Percentiles rank a stretch among this genome's conserved stretches.
Conservation (phyloP, 2,329 filamentous ascomycete genomes). For the Myriosclerotinia scirpicola region DNA sequence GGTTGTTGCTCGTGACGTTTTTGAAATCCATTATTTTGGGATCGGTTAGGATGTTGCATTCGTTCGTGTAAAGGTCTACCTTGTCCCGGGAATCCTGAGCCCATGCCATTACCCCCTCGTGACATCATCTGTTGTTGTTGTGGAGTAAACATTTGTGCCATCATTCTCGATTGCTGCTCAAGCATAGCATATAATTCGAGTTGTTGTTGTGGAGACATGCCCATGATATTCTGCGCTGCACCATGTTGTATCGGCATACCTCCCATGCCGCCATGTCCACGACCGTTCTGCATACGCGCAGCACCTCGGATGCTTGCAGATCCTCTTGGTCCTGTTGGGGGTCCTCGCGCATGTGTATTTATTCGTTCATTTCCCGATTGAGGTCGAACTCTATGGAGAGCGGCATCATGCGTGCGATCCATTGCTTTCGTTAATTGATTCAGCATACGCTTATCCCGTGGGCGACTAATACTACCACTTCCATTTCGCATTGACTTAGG, state of each 20-base stretch:
- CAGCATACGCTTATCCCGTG: slow-evolving; percentile 77
- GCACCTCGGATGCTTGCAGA: slow-evolving; percentile 43
- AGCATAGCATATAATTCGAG: slow-evolving; percentile 75
- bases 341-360: slow-evolving; percentile 70
- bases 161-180: slow-evolving; percentile 84
- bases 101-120: slow-evolving; percentile 47
- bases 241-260: slow-evolving; percentile 45
- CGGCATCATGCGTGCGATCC: slow-evolving; percentile 73
- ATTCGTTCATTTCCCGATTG: slow-evolving; percentile 75
- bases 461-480: slow-evolving; percentile 46
- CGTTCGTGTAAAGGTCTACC: slow-evolving; percentile 73
- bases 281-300: slow-evolving; percentile 47
- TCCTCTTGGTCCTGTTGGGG: slow-evolving; percentile 69
- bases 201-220: slow-evolving; percentile 66
- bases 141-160: slow-evolving; percentile 62
- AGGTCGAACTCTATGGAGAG: slow-evolving; percentile 76
- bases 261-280: slow-evolving; percentile 48
- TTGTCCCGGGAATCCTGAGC: slow-evolving; percentile 45
- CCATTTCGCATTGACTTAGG: slow-evolving; percentile 91
- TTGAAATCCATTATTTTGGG: slow-evolving; percentile 30
- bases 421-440: slow-evolving; percentile 81
- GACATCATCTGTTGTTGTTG: slow-evolving; percentile 46
- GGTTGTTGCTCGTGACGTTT: slow-evolving; percentile 32
- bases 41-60: slow-evolving; percentile 48
- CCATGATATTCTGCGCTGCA: slow-evolving; percentile 48